These are phyloP conservation scores for Aurifilum marmelostoma DNA, from an alignment of 2,329 filamentous ascomycete species.

Conservation along the genomic window DNA sequence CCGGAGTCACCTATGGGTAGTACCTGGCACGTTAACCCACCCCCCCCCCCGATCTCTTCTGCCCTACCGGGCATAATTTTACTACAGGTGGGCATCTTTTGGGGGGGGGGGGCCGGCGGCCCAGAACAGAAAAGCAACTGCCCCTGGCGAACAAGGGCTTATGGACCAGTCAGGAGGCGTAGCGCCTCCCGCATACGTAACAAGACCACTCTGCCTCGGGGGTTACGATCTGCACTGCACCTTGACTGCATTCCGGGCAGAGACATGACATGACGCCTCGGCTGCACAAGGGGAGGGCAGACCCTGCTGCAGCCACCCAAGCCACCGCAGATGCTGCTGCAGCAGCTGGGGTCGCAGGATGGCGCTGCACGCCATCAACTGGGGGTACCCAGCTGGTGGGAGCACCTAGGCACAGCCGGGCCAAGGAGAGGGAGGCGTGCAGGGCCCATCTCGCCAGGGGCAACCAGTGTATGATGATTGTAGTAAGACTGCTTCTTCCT, in stretches of 20 bases:
- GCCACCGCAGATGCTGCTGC: not conserved
- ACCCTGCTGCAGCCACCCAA: not conserved
- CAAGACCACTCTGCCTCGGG: not conserved
- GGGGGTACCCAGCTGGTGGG: no score
- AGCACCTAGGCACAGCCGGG: no score
- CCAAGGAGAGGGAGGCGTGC: no score
- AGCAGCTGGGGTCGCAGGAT: not conserved
- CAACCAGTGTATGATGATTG: no score
- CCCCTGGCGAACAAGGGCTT: slow-evolving; percentile 4
- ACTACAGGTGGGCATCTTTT: not conserved
- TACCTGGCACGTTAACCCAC: not conserved
- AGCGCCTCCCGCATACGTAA: not conserved
- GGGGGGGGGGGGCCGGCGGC: no score
- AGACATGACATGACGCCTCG: no score
- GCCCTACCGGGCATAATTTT: no score
- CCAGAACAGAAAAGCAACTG: not conserved
- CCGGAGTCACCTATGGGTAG: not conserved
- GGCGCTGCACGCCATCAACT: slow-evolving; percentile 2
- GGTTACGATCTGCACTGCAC: not conserved
- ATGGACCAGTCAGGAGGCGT: not conserved
- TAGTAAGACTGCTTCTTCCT: no score
- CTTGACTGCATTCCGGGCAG: no score
- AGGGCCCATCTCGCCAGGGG: not conserved
- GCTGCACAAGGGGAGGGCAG: not conserved
- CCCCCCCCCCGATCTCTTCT: no score